phyloP scores from a whole-genome alignment of 306 rosid species.

The Rosa chinensis region DNA sequence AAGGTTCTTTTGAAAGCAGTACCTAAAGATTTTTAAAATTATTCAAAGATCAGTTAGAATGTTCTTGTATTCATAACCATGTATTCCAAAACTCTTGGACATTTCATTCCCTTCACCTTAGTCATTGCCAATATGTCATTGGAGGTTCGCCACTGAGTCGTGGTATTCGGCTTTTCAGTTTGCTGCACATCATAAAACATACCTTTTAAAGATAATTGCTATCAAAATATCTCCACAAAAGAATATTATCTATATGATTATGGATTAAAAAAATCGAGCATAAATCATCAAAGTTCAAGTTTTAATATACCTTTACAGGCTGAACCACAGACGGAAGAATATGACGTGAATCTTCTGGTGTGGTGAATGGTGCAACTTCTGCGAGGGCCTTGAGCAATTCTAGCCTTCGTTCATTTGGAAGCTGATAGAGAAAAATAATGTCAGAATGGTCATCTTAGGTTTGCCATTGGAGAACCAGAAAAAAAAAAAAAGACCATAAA shows the following conservation, averaged over 20 bases:
- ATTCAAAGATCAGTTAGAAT: no score
- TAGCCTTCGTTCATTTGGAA: slow-evolving; percentile 88
- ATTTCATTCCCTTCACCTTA: slow-evolving; percentile 48
- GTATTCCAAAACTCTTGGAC: no score
- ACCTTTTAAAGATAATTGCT: not conserved
- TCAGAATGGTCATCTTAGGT: not conserved
- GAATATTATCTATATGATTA: not conserved
- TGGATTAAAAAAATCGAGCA: not conserved
- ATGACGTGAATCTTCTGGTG: slow-evolving; percentile 97
- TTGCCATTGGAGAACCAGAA: not conserved
- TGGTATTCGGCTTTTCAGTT: slow-evolving; percentile 88
- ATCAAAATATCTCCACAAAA: slow-evolving; percentile 2
- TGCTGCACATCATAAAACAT: slow-evolving; percentile 48
- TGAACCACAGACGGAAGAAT: slow-evolving; percentile 93
- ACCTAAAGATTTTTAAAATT: no score
- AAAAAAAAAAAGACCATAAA: not conserved
- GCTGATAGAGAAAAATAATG: slow-evolving; percentile 42
- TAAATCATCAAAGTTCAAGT: not conserved
- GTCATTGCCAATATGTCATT: slow-evolving; percentile 88
- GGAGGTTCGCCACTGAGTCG: slow-evolving; percentile 90
- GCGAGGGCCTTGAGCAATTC: slow-evolving; percentile 95
- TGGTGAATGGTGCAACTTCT: slow-evolving; percentile 83
- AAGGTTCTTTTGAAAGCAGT: no score
- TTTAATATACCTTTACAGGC: slow-evolving; percentile 61
- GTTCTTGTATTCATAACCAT: no score